These are phyloP conservation scores for Scolecobasidium constrictum DNA, from an alignment of 2,329 filamentous ascomycete genomes.

Conservation along the genomic window DNA sequence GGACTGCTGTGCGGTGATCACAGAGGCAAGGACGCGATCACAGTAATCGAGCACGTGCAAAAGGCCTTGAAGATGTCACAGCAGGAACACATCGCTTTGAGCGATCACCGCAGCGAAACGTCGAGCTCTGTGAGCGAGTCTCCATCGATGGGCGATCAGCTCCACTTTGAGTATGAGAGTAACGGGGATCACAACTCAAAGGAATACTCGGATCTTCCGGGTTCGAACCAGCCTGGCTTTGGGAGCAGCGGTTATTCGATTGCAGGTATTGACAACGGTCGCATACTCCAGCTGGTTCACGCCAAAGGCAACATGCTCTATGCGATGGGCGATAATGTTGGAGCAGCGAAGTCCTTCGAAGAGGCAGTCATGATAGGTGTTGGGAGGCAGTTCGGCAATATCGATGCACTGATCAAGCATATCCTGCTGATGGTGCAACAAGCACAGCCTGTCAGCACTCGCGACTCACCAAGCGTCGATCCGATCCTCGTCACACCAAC, in stretches of 20 bases:
- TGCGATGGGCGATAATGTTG: conserved; percentile 67
- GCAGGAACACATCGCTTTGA: conserved; percentile 34
- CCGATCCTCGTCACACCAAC: conserved; percentile 76
- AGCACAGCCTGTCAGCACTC: conserved; percentile 13
- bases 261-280: conserved; percentile 76
- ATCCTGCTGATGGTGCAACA: conserved; percentile 62
- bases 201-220: conserved; percentile 28
- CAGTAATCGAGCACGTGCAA: conserved; percentile 79
- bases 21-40: conserved; percentile 72
- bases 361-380: conserved; percentile 85
- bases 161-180: conserved; percentile 45
- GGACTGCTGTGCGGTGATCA: conserved; percentile 75
- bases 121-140: conserved; percentile 47
- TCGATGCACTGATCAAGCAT: conserved; percentile 66
- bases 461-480: conserved; percentile 27
- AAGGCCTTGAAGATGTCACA: conserved; percentile 47
- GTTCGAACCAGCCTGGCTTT: conserved; percentile 44
- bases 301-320: conserved; percentile 99
- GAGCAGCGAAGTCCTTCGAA: conserved; percentile 82
- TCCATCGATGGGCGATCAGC: conserved; percentile 43
- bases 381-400: conserved; percentile 57
- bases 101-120: conserved; percentile 48
- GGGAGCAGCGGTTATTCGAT: conserved; percentile 78
- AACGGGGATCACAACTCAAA: conserved; percentile 27
- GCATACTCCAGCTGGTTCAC: conserved; percentile 87